These are phyloP conservation scores for Pseudopediastrum boryanum DNA, from an alignment of 139 green algal genomes.

Conservation along the genomic window DNA sequence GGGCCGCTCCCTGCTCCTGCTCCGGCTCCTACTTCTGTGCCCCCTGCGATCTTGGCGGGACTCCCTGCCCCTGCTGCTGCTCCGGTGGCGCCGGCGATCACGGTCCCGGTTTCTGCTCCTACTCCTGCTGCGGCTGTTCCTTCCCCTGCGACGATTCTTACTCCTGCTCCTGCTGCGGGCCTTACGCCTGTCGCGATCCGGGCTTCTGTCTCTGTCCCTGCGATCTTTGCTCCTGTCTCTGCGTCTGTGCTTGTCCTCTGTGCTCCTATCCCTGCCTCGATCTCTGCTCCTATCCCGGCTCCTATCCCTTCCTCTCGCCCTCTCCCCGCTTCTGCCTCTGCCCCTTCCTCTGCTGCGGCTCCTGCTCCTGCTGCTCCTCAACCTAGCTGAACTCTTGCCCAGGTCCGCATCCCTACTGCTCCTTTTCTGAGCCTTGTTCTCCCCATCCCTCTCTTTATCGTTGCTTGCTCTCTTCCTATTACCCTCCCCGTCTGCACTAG, in stretches of 20 bases:
- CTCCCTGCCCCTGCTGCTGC: not conserved
- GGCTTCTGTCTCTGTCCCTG: not conserved
- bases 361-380: not conserved
- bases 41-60: not conserved
- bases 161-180: constrained; percentile 4
- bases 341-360: not conserved
- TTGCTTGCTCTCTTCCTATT: too few species aligned
- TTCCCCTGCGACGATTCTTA: not conserved
- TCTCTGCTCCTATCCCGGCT: not conserved
- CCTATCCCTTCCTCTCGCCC: not conserved
- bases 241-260: not conserved
- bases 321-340: not conserved
- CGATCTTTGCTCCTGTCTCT: not conserved
- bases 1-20: not conserved
- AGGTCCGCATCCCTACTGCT: too few species aligned
- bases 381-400: too few species aligned
- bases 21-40: not conserved
- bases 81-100: not conserved
- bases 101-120: constrained; percentile 18
- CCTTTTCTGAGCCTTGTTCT: too few species aligned
- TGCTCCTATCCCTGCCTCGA: not conserved
- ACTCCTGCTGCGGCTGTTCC: not conserved
- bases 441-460: too few species aligned
- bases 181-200: not conserved
- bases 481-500: too few species aligned